Base-by-base conservation (phyloP, 345 rosid species). In the Gossypium anomalum region DNA sequence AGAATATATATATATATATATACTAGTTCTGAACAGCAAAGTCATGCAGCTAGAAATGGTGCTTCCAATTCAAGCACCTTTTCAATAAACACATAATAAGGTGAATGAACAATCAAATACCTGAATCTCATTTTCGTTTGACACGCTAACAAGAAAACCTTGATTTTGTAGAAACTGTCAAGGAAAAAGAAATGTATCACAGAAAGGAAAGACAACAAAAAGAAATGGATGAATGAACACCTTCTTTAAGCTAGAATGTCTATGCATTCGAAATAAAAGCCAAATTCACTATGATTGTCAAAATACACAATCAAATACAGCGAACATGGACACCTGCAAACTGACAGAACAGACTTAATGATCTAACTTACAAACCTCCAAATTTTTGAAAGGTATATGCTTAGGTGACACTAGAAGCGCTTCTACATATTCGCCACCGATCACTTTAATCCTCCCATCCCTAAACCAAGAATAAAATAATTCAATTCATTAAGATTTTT, bases 391-490 rank as follows among this genome's bases (percentile, higher is more conserved):
- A 55, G 96, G 93, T 70, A 76, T 73, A 73, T 85, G 86, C 81
- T 88, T 93, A 3, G 92, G 90, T 74, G 96, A 89, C 66, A 86
- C 82, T 75, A 95, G 81, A 81, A 95, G 83, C 17, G 84, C 98
- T 86, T 95, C 98, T 4, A 93, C 83, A 67, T 87, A 83, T 78
- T 89, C 87, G 27, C 89, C 91, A 43, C 97, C 98, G 72, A 93
- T 82, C 71, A 95, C 94, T 85, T 93, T 93, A 75, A 95, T 91
- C 81, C 93, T 86, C 57, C 97, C 98, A 83, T 95, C 98, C 71
- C 98, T 95, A 75, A 67, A 67, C 74, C 15, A 4, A 61, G 38
- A 51, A 66, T 43, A 22, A 67, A 49, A 72, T 76, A 52, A 74
- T 44, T 57, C 23, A n/a, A 22, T 25, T 57, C 3, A 12, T 72